Evolutionary conservation across 2,329 filamentous ascomycete genomes (phyloP), one percentile per base, ranked within the genome.

Genomic region (Drechslera avenae): DNA sequence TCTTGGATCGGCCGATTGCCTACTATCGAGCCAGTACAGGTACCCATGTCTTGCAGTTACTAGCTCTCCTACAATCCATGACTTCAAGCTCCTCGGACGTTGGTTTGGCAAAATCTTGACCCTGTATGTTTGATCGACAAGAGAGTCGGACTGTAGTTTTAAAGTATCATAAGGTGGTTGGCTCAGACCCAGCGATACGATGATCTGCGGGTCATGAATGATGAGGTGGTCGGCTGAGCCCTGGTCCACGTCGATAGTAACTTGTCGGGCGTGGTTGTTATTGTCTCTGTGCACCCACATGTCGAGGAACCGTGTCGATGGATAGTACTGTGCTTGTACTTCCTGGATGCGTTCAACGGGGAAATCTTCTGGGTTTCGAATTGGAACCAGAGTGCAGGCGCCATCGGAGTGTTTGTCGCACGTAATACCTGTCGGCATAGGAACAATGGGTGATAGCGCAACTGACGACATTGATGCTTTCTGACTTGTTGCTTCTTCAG

Each of bases 1-100:
- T 14, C 30, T 50, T 3, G 58, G 56, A 23, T 62, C 46, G 1
- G 56, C 40, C 1, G 39, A 46, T 2, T 31, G 19, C 2, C 58
- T 41, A 9, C 32, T 41, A n/a, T 57, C 56, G 3, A 64, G 33
- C 60, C 56, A 63, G 34, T 57, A 40, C 46, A 62, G 17, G 18
- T 57, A 64, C 10, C 58, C 45, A 33, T 63, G 57, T 7, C 60
- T 34, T 2, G 54, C 59, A 3, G 50, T 42, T 10, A 46, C 21
- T 17, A 64, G 13, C 39, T 62, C 54, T 2, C 53, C 57, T n/a
- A 57, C 46, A 5, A 55, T 31, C 48, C 57, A 58, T 4, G 21
- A 33, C 1, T 57, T 48, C 0, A 41, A 19, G 6, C 45, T 21
- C 2, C 39, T 14, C 2, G 21, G 26, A 2, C 12, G 19, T 12